Evolutionary conservation across 371 early-diverging fungal species (phyloP).

Genomic region (Entomophthora muscae): DNA sequence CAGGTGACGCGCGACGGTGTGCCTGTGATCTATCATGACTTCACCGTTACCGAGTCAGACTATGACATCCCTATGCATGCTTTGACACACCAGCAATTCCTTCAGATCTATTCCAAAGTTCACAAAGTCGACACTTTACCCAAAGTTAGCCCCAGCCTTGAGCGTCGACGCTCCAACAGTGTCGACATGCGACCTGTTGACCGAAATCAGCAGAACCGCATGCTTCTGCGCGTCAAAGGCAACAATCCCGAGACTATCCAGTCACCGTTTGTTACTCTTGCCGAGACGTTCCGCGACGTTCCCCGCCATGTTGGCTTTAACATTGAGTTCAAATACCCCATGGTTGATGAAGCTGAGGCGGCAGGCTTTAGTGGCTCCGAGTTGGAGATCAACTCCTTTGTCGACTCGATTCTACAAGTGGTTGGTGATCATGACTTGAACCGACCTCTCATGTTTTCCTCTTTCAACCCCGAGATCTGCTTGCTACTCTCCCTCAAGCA

Average conservation of each 20-base stretch:
- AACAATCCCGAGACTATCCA: slow-evolving; percentile 56
- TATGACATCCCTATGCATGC: slow-evolving; percentile 55
- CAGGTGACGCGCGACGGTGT: slow-evolving; percentile 84
- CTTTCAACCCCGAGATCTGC: slow-evolving; percentile 85
- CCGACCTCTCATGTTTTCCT: slow-evolving; percentile 81
- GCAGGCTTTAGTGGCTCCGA: slow-evolving; percentile 27
- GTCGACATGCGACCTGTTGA: background rate
- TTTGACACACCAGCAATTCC: slow-evolving; percentile 56
- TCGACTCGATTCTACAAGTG: slow-evolving; percentile 64
- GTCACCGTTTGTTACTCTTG: slow-evolving; percentile 65
- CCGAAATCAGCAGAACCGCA: background rate
- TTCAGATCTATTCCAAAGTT: slow-evolving; percentile 20
- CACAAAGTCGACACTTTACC: background rate
- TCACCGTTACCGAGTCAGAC: slow-evolving; percentile 75
- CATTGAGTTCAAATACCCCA: slow-evolving; percentile 96
- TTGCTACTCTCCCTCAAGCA: slow-evolving; percentile 65
- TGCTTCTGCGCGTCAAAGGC: slow-evolving; percentile 19
- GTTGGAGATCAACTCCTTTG: slow-evolving; percentile 66
- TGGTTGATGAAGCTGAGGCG: slow-evolving; percentile 68
- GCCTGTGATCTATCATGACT: slow-evolving; percentile 92
- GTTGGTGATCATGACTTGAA: too few relatives aligned
- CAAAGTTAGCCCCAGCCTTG: slow-evolving; percentile 1
- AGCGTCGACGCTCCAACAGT: slow-evolving; percentile 2
- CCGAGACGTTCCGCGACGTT: slow-evolving; percentile 56
- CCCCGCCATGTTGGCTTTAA: slow-evolving; percentile 75